phyloP scores from a whole-genome alignment of 2,329 filamentous ascomycete species.

The Stachybotrys echinatus region DNA sequence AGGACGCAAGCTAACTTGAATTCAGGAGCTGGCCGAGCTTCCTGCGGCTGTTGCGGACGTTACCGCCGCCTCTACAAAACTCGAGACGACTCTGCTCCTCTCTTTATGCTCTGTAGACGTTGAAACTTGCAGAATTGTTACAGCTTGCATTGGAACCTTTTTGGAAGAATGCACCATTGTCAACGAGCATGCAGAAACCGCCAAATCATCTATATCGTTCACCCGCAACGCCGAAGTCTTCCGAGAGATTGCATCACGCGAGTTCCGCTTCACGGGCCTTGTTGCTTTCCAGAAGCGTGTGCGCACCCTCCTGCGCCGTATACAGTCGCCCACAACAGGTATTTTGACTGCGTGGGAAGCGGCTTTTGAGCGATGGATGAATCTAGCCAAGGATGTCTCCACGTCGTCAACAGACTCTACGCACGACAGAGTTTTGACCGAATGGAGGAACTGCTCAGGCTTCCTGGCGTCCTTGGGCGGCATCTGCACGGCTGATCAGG shows the following conservation, averaged over 20 bases:
- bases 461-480: constrained; percentile 64
- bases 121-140: constrained; percentile 60
- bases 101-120: constrained; percentile 62
- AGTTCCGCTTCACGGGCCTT: constrained; percentile 61
- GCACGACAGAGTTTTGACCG: constrained; percentile 51
- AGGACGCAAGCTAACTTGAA: not conserved
- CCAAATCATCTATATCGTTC: constrained; percentile 45
- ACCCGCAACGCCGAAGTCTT: constrained; percentile 58
- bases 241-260: constrained; percentile 55
- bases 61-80: constrained; percentile 43
- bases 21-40: constrained; percentile 48
- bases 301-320: constrained; percentile 51
- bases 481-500: constrained; percentile 57
- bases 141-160: constrained; percentile 54
- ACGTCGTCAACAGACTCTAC: constrained; percentile 43
- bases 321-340: constrained; percentile 59
- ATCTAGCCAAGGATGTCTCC: constrained; percentile 58
- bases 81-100: constrained; percentile 59
- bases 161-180: constrained; percentile 56
- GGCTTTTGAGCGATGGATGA: constrained; percentile 60
- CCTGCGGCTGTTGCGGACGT: constrained; percentile 51
- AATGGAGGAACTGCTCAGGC: constrained; percentile 66
- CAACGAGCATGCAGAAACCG: constrained; percentile 42
- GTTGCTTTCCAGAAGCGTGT: constrained; percentile 66
- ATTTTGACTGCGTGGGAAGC: constrained; percentile 63